Conservation (phyloP, 1,284 basidiomycete species). For the Ceratobasidium sp. region DNA sequence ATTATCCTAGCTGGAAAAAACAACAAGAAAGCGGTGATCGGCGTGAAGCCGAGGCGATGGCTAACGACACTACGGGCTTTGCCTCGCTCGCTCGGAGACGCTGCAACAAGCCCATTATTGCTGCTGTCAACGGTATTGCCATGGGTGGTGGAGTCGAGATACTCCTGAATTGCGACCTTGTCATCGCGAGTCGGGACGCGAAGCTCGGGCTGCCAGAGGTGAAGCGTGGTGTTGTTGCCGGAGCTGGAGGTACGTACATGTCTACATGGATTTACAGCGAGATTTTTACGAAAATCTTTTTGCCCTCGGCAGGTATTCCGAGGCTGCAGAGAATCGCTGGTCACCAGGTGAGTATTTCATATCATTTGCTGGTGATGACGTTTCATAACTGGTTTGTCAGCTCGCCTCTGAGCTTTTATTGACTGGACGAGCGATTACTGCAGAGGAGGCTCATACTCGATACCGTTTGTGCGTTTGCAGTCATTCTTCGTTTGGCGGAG, state of each 20-base stretch:
- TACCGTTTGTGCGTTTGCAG: constrained; percentile 84
- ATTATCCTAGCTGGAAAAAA: constrained; percentile 66
- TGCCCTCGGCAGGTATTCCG: constrained; percentile 61
- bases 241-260: constrained; percentile 72
- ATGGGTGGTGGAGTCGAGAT: constrained; percentile 88
- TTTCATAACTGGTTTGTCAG: constrained; percentile 57
- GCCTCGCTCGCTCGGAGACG: constrained; percentile 79
- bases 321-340: constrained; percentile 71
- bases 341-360: constrained; percentile 68
- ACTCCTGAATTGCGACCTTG: constrained; percentile 84
- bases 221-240: constrained; percentile 80
- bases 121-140: constrained; percentile 83
- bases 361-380: neutral
- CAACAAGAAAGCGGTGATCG: constrained; percentile 61
- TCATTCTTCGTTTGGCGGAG: too few relatives aligned
- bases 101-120: constrained; percentile 82
- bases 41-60: constrained; percentile 62
- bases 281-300: neutral
- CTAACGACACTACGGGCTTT: constrained; percentile 69
- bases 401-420: constrained; percentile 84
- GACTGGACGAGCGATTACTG: constrained; percentile 75
- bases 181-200: constrained; percentile 79
- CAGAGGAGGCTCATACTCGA: constrained; percentile 74
- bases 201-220: constrained; percentile 87
- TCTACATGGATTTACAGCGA: constrained; percentile 44